Percentiles rank a stretch among this genome's conserved stretches.
Evolutionary conservation across 2,329 filamentous ascomycete species (phyloP).

Genomic region (Endoconidiophora laricicola): DNA sequence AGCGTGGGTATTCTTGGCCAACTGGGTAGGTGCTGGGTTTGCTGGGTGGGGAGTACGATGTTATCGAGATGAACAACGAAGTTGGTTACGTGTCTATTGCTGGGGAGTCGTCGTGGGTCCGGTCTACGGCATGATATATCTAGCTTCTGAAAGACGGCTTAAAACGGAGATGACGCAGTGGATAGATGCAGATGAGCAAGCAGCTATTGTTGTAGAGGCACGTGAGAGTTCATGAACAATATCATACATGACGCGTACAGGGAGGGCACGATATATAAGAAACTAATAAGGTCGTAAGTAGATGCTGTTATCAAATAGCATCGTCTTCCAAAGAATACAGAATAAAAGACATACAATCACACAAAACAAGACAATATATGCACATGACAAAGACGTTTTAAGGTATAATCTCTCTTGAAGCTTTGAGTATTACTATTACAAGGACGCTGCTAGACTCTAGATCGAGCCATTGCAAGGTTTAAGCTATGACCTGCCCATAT

Average conservation of each 20-base stretch:
- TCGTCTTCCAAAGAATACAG: no score
- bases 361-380: constrained; percentile 14
- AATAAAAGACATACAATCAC: neutral
- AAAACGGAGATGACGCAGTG: constrained; percentile 42
- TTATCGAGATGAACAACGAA: constrained; percentile 26
- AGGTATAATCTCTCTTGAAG: constrained; percentile 8
- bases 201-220: constrained; percentile 27
- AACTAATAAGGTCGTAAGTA: no score
- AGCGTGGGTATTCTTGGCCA: constrained; percentile 45
- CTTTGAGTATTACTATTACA: constrained; percentile 13
- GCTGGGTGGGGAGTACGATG: constrained; percentile 55
- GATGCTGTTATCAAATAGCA: no score
- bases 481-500: constrained; percentile 10
- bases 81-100: constrained; percentile 49
- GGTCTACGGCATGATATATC: constrained; percentile 57
- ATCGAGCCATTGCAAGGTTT: neutral
- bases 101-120: constrained; percentile 62
- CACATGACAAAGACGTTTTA: neutral
- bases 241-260: no score
- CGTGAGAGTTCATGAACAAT: constrained; percentile 10
- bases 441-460: constrained; percentile 8
- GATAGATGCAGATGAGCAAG: constrained; percentile 45
- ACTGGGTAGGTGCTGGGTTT: constrained; percentile 40
- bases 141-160: constrained; percentile 50
- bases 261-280: no score